These are phyloP conservation scores for Monosporozyma yasuniensis DNA, from an alignment of 805 yeast genomes.

Conservation along the genomic window DNA sequence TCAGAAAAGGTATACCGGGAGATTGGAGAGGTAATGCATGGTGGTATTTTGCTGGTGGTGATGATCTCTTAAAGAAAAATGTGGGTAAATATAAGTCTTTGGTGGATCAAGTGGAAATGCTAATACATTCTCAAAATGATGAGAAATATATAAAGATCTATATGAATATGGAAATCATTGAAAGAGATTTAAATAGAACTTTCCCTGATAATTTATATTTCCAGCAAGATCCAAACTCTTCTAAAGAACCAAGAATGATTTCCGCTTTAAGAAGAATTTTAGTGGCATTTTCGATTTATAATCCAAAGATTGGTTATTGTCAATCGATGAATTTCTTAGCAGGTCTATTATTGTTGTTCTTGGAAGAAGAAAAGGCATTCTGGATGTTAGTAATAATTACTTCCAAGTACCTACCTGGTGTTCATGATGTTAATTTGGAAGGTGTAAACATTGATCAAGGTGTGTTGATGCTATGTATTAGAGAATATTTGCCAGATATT, in stretches of 20 bases:
- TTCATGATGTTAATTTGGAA: slow-evolving; percentile 81
- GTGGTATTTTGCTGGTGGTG: slow-evolving; percentile 89
- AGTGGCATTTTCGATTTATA: slow-evolving; percentile 73
- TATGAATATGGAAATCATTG: slow-evolving; percentile 80
- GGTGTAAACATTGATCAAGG: slow-evolving; percentile 96
- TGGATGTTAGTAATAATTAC: slow-evolving; percentile 95
- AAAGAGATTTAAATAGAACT: slow-evolving; percentile 86
- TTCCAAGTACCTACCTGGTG: slow-evolving; percentile 77
- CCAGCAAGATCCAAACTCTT: slow-evolving; percentile 31
- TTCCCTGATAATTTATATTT: slow-evolving; percentile 90
- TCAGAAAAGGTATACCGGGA: slow-evolving; percentile 89
- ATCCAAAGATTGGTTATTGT: slow-evolving; percentile 90
- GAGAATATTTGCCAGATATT: slow-evolving; percentile 72
- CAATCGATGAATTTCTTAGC: slow-evolving; percentile 90
- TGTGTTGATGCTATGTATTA: slow-evolving; percentile 75
- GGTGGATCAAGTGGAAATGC: slow-evolving; percentile 49
- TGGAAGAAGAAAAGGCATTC: slow-evolving; percentile 84
- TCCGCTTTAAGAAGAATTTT: slow-evolving; percentile 70
- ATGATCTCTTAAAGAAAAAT: slow-evolving; percentile 58
- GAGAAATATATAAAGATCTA: slow-evolving; percentile 39
- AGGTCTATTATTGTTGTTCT: slow-evolving; percentile 71
- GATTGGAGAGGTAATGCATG: slow-evolving; percentile 97
- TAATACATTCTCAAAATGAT: slow-evolving; percentile 6
- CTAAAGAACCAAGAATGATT: slow-evolving; percentile 54
- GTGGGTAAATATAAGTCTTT: slow-evolving; percentile 66